Conservation (phyloP, 306 rosid genomes). For the Rosa multiflora region DNA sequence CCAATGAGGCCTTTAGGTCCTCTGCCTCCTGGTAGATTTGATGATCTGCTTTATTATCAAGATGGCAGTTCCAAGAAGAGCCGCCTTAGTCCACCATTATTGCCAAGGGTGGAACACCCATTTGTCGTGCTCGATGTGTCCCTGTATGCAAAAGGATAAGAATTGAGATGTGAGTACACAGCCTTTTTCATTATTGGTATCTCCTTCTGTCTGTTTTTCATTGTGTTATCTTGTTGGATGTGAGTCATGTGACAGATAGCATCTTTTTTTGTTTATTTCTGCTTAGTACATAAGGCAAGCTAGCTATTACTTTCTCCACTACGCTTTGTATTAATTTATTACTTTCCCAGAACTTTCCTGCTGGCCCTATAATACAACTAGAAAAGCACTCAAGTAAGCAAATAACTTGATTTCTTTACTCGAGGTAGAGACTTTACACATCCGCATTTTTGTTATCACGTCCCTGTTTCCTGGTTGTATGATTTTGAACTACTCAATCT, state of each 20-base stretch:
- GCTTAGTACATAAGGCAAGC: background rate
- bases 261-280: background rate
- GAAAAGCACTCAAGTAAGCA: background rate
- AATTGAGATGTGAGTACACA: slow-evolving; percentile 82
- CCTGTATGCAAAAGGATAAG: slow-evolving; percentile 84
- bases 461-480: background rate
- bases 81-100: too few relatives aligned
- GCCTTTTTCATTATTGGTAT: background rate
- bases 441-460: background rate
- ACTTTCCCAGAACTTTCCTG: background rate
- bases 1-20: too few relatives aligned
- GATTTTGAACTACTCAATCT: background rate
- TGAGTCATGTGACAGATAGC: background rate
- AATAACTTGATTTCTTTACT: background rate
- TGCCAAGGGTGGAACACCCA: too few relatives aligned
- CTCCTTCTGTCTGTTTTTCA: background rate
- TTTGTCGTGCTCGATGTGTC: too few relatives aligned
- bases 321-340: background rate
- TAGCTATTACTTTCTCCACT: background rate
- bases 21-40: too few relatives aligned
- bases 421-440: background rate
- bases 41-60: too few relatives aligned
- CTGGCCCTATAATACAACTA: background rate
- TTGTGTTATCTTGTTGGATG: slow-evolving; percentile 6
- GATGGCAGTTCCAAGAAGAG: too few relatives aligned